Evolutionary conservation across 768 basidiomycete genomes (phyloP).

Genomic region (Rhodotorula graminis): DNA sequence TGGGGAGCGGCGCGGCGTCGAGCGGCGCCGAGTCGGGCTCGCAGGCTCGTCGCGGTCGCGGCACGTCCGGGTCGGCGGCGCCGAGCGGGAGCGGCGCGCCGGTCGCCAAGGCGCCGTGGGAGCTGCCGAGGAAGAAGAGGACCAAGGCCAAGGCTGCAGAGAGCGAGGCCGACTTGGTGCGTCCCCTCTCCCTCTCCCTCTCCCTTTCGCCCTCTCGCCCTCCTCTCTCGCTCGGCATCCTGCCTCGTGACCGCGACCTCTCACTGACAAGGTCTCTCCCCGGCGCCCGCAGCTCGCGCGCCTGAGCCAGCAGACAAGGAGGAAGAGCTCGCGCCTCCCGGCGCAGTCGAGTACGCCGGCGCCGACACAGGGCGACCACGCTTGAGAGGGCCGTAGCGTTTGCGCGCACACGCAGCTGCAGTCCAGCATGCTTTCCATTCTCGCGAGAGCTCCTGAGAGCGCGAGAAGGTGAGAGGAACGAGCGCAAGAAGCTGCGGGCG

Average conservation of each 20-base stretch:
- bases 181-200: neutral
- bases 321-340: neutral
- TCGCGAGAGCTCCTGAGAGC: no score
- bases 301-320: neutral
- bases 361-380: neutral
- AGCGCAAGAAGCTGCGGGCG: no score
- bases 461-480: no score
- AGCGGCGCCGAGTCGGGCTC: neutral
- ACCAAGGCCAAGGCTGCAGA: conserved; percentile 6
- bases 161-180: conserved; percentile 2
- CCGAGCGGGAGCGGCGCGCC: no score
- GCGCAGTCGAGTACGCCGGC: neutral
- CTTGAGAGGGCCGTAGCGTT: neutral
- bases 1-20: neutral
- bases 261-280: neutral
- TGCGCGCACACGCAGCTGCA: no score
- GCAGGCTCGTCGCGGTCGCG: neutral
- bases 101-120: conserved; percentile 11
- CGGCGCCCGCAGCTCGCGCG: neutral
- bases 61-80: no score
- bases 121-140: neutral
- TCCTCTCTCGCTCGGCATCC: neutral
- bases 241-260: no score
- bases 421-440: no score
- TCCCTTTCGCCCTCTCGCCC: neutral